Conservation (phyloP, 805 yeast genomes). For the Saturnispora quitensis region DNA sequence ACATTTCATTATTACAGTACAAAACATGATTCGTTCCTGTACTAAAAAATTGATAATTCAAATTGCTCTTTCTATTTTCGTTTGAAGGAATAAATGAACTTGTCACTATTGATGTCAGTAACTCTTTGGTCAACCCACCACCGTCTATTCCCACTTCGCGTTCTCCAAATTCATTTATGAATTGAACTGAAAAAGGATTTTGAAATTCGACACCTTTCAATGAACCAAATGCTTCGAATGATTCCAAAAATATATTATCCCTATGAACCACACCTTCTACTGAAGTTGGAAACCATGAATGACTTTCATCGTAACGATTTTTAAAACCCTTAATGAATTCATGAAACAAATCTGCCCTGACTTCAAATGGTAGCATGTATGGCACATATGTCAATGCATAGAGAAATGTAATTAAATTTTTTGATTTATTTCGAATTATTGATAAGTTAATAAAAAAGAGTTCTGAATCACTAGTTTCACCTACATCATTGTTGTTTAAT, state of each 20-base stretch:
- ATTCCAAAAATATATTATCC: conserved; percentile 65
- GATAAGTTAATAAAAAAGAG: neutral
- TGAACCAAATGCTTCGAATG: conserved; percentile 48
- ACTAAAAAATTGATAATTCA: conserved; percentile 30
- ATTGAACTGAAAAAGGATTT: conserved; percentile 49
- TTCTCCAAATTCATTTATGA: conserved; percentile 61
- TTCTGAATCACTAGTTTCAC: conserved; percentile 7
- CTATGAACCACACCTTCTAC: conserved; percentile 53
- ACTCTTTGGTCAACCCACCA: conserved; percentile 91
- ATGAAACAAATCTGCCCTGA: conserved; percentile 68
- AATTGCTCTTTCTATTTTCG: conserved; percentile 18
- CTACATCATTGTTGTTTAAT: conserved; percentile 9
- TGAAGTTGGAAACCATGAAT: conserved; percentile 17
- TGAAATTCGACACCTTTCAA: conserved; percentile 48
- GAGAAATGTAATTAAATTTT: conserved; percentile 30
- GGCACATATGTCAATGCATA: conserved; percentile 57
- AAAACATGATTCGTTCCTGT: conserved; percentile 46
- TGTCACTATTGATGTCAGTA: conserved; percentile 60
- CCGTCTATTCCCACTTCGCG: conserved; percentile 90
- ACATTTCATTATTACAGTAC: conserved; percentile 58
- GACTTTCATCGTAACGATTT: conserved; percentile 18
- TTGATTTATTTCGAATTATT: conserved; percentile 13
- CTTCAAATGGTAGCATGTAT: conserved; percentile 67
- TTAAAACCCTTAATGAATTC: conserved; percentile 48
- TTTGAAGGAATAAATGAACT: conserved; percentile 52